phyloP scores from a whole-genome alignment of 2,329 filamentous ascomycete species.

The Cercospora sojina region DNA sequence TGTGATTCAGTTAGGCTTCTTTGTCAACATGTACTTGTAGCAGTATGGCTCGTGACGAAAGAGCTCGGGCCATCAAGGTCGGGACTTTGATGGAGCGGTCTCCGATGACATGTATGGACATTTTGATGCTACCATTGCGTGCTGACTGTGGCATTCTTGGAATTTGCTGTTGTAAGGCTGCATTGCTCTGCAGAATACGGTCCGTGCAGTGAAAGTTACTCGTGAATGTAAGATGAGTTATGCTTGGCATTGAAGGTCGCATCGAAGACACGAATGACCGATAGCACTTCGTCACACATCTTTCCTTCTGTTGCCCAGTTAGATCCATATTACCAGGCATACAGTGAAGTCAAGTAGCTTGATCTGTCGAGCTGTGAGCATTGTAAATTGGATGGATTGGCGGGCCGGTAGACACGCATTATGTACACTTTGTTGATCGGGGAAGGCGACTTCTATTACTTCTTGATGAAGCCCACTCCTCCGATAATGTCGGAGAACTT shows the following conservation, averaged over 20 bases:
- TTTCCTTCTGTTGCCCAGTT: neutral
- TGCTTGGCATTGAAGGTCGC: neutral
- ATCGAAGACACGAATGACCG: neutral
- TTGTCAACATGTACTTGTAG: neutral
- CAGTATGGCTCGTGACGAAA: neutral
- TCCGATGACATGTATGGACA: conserved; percentile 8
- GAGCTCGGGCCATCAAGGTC: conserved; percentile 12
- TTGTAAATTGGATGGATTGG: neutral
- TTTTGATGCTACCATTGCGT: neutral
- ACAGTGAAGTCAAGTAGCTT: neutral
- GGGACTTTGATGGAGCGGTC: conserved; percentile 9
- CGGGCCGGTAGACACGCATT: neutral
- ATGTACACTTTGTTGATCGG: neutral
- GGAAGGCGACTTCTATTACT: neutral
- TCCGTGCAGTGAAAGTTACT: neutral
- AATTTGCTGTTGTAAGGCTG: neutral
- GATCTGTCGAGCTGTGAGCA: neutral
- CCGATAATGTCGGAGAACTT: neutral
- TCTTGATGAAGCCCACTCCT: neutral
- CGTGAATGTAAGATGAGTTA: neutral
- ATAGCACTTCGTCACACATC: neutral
- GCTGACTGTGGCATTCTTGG: neutral
- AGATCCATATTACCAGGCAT: neutral
- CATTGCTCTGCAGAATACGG: neutral
- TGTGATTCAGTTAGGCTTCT: neutral